phyloP scores from a whole-genome alignment of 768 basidiomycete genomes.

The Rhizopogon vinicolor region DNA sequence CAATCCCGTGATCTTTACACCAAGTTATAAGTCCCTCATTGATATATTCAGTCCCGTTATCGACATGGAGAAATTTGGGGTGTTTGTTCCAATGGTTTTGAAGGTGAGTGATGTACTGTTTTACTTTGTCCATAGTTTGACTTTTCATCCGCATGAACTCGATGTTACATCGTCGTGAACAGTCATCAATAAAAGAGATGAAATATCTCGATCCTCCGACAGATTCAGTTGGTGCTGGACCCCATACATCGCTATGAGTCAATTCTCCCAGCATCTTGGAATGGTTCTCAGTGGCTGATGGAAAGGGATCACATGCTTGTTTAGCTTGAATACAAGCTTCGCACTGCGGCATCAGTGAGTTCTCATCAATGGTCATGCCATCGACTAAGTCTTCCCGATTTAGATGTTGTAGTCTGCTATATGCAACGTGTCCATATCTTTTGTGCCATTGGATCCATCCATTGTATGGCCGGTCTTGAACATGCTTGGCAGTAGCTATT shows the following conservation, averaged over 20 bases:
- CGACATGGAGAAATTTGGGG: conserved; percentile 14
- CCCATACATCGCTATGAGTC: conserved; percentile 22
- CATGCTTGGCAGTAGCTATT: too few relatives aligned
- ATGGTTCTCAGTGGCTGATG: background rate
- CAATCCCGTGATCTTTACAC: conserved; percentile 21
- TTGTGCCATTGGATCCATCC: too few relatives aligned
- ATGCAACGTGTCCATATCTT: background rate
- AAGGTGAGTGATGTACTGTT: conserved; percentile 8
- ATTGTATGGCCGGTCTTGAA: too few relatives aligned
- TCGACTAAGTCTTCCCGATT: background rate
- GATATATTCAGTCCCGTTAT: conserved; percentile 29
- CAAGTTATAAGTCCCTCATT: conserved; percentile 19
- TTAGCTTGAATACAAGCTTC: conserved; percentile 4
- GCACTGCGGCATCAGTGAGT: background rate
- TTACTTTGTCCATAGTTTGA: conserved; percentile 11
- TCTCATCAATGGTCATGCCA: background rate
- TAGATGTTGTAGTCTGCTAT: background rate
- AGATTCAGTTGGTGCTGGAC: conserved; percentile 13
- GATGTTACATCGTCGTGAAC: background rate
- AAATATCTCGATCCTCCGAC: conserved; percentile 15
- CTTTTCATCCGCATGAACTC: conserved; percentile 20
- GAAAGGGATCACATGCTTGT: background rate
- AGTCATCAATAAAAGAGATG: conserved; percentile 19
- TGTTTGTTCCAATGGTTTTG: conserved; percentile 9
- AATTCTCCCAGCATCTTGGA: background rate